A percentile compares a stretch with the other conserved stretches of the same genome.
These are phyloP conservation scores for Alternaria alternata DNA, from an alignment of 2,329 filamentous ascomycete genomes.

Conservation along the genomic window DNA sequence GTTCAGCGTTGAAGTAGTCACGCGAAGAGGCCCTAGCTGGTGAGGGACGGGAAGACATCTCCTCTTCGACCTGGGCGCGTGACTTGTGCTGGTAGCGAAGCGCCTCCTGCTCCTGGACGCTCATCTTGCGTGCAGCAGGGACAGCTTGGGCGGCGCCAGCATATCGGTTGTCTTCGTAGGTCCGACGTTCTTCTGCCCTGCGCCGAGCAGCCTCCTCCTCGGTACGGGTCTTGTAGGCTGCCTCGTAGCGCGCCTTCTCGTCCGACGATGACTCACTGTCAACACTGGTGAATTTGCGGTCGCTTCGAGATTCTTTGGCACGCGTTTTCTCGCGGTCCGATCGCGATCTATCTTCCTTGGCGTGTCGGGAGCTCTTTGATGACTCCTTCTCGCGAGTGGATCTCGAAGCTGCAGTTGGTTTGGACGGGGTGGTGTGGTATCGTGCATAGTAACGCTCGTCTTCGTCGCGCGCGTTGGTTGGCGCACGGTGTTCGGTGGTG, in stretches of 20 bases:
- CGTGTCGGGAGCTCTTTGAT: conserved; percentile 29
- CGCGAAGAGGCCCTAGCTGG: conserved; percentile 41
- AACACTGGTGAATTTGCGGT: conserved; percentile 47
- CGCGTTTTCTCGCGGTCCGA: conserved; percentile 51
- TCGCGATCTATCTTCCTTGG: conserved; percentile 50
- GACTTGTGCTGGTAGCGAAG: conserved; percentile 41
- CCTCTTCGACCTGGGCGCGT: conserved; percentile 35
- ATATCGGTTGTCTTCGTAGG: conserved; percentile 38
- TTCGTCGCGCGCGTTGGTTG: conserved; percentile 30
- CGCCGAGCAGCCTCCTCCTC: conserved; percentile 35
- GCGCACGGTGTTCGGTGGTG: conserved; percentile 44
- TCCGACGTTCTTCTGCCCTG: conserved; percentile 41
- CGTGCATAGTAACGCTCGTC: conserved; percentile 50
- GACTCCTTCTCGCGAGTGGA: conserved; percentile 43
- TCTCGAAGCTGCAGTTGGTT: conserved; percentile 36
- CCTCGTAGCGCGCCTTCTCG: conserved; percentile 45
- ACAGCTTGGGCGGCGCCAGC: conserved; percentile 3
- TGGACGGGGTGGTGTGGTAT: conserved; percentile 48
- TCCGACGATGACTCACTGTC: conserved; percentile 47
- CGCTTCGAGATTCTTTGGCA: conserved; percentile 52
- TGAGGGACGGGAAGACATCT: conserved; percentile 33
- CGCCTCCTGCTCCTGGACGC: conserved; percentile 36
- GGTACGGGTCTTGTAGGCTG: conserved; percentile 40
- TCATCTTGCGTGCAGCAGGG: conserved; percentile 36
- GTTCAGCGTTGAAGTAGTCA: conserved; percentile 39